phyloP scores from a whole-genome alignment of 768 basidiomycete genomes.

The Mycena vulgaris region DNA sequence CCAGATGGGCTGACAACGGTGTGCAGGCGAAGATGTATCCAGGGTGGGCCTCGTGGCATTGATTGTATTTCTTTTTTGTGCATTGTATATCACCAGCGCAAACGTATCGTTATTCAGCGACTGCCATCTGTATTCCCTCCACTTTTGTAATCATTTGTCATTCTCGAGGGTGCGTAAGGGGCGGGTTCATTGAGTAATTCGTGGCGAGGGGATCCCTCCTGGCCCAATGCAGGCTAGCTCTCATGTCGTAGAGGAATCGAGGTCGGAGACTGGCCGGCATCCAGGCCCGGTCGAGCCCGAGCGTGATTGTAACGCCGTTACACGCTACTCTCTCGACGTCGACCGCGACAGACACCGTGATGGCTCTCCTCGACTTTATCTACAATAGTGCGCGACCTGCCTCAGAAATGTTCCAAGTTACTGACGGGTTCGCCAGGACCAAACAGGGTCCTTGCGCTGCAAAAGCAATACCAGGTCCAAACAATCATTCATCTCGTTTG shows the following conservation, averaged over 20 bases:
- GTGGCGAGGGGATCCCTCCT: too few species aligned
- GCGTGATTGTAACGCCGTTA: background rate
- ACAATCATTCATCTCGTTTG: background rate
- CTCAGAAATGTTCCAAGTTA: background rate
- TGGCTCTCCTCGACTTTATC: constrained; percentile 39
- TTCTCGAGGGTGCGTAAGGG: background rate
- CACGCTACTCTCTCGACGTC: constrained; percentile 19
- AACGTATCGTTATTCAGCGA: background rate
- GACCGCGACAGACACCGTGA: too few species aligned
- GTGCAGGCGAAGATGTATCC: constrained; percentile 89
- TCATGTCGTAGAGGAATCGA: too few species aligned
- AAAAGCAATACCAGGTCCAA: constrained; percentile 41
- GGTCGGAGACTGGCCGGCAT: too few species aligned
- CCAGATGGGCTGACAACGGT: background rate
- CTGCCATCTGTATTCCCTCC: background rate
- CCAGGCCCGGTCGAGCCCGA: background rate
- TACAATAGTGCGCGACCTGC: constrained; percentile 31
- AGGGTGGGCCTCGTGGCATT: constrained; percentile 92
- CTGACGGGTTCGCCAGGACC: constrained; percentile 20
- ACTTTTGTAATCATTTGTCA: background rate
- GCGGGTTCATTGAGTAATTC: too few species aligned
- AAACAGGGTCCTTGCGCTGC: constrained; percentile 38
- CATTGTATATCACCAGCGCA: constrained; percentile 15
- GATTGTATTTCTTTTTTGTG: constrained; percentile 24
- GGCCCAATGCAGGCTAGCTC: too few species aligned